These are phyloP conservation scores for Termitomyces sp. DNA, from an alignment of 1,284 basidiomycete species.

Conservation along the genomic window DNA sequence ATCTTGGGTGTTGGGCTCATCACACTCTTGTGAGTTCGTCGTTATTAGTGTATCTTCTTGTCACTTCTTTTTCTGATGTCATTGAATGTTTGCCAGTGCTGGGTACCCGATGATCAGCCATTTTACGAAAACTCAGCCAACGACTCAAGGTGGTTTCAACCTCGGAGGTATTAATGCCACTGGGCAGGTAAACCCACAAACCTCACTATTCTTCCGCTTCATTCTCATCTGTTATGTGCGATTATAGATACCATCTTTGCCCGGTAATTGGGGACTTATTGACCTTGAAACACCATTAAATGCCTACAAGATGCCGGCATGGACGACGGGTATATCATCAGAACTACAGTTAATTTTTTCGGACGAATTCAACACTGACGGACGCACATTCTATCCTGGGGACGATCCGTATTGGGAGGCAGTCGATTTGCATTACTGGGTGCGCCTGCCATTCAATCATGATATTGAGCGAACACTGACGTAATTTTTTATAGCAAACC, in stretches of 20 bases:
- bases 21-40: conserved; percentile 61
- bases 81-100: conserved; percentile 39
- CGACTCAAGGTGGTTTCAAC: conserved; percentile 67
- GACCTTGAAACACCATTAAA: conserved; percentile 70
- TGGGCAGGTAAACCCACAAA: conserved; percentile 53
- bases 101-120: conserved; percentile 79
- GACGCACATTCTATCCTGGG: conserved; percentile 74
- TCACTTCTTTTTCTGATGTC: background rate
- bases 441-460: conserved; percentile 16
- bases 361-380: conserved; percentile 85
- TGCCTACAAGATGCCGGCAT: conserved; percentile 56
- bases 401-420: conserved; percentile 79
- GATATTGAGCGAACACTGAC: background rate
- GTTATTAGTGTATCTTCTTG: background rate
- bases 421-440: conserved; percentile 53
- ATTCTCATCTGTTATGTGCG: background rate
- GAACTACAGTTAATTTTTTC: conserved; percentile 74
- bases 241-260: conserved; percentile 54
- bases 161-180: conserved; percentile 78
- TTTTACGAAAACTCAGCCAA: conserved; percentile 46
- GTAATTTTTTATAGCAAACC: conserved; percentile 28
- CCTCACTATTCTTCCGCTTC: conserved; percentile 18
- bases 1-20: conserved; percentile 61
- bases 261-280: conserved; percentile 65
- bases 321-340: conserved; percentile 39